Evolutionary conservation across 129 eudicot genomes (phyloP), one percentile per base, ranked within the genome.

Genomic region (Saposhnikovia divaricata): DNA sequence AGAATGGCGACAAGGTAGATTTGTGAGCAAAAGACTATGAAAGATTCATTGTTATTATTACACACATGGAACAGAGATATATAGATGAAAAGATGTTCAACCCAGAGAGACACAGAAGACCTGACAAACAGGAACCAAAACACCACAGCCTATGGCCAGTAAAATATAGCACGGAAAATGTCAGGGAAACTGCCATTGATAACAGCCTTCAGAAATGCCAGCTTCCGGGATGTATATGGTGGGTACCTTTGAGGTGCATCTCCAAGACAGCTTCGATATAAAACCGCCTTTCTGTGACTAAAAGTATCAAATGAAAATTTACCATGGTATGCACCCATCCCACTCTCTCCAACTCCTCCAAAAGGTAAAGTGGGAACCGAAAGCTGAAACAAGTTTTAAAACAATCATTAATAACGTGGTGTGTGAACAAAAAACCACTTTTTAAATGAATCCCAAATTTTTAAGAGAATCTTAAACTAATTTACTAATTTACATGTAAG

Each of bases 321-420:
- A 4, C 98, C 97, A 76, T 94, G 97, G 89, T 90, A 94, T n/a
- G 92, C 74, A 27, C 97, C 98, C 84, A 78, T 88, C 59, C 98
- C 97, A 75, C 98, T 94, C 77, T 87, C 96, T 39, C 97, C 98
- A 9, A 94, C 87, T 59, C 98, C 98, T n/a, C 98, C 98, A 87
- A 94, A 94, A 71, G 98, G 97, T 83, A 94, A 82, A 5, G 85
- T 76, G 74, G 81, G 86, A 42, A 87, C 89, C 39, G 87, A 84
- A 84, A 91, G 88, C 97, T 94, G 92, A 87, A 86, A 38, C 77
- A 55, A 48, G 42, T 42, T 34, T 39, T 80, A 78, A 63, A 75
- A 69, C 34, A 40, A 45, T 69, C 53, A 23, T 28, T 70, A 14
- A 5, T 70, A 37, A 37, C 42, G 37, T 37, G 71, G 11, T 69